Conservation (phyloP, 768 basidiomycete species). For the Amanita thiersii region DNA sequence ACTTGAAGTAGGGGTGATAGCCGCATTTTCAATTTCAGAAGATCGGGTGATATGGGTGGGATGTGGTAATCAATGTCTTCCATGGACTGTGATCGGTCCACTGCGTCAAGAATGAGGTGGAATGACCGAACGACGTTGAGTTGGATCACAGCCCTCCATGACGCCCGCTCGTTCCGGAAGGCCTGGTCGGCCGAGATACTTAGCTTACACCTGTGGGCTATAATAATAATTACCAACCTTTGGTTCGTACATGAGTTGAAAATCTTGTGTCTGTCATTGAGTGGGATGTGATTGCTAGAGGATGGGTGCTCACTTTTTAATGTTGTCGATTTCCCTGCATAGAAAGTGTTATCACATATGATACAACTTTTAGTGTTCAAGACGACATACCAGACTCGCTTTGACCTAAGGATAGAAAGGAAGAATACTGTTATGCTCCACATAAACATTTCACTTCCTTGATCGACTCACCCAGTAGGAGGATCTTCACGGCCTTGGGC, state of each 20-base stretch:
- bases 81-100: conserved; percentile 25
- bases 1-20: conserved; percentile 54
- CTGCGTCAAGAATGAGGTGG: conserved; percentile 51
- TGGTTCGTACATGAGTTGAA: conserved; percentile 57
- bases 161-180: conserved; percentile 50
- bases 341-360: conserved; percentile 3
- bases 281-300: neutral
- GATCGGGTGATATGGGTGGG: conserved; percentile 31
- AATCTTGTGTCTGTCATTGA: conserved; percentile 27
- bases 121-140: conserved; percentile 66
- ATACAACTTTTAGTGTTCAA: neutral
- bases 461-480: conserved; percentile 44
- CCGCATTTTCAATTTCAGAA: conserved; percentile 47
- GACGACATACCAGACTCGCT: conserved; percentile 64
- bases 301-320: conserved; percentile 57
- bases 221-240: conserved; percentile 27
- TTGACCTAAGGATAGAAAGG: conserved; percentile 41
- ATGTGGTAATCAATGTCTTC: conserved; percentile 16
- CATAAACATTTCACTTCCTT: neutral
- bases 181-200: conserved; percentile 23
- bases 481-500: conserved; percentile 46
- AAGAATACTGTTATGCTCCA: too few relatives aligned
- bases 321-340: conserved; percentile 69
- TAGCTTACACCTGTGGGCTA: neutral
- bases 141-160: conserved; percentile 63